These are phyloP conservation scores for Bassia scoparia DNA, from an alignment of 148 eudicot genomes.

Conservation along the genomic window DNA sequence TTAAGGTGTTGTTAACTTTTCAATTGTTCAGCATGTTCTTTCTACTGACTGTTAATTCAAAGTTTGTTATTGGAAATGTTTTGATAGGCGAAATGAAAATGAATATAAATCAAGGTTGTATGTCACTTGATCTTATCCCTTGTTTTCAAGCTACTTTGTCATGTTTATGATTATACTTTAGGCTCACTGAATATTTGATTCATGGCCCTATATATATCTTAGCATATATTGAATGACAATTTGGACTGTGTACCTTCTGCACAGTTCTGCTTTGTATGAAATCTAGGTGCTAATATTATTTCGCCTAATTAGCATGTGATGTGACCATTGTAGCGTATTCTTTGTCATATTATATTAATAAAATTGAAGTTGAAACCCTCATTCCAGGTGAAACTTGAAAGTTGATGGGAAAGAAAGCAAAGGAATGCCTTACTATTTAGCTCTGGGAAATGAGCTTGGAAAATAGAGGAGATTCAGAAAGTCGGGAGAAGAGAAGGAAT, in stretches of 20 bases:
- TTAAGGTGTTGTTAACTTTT: not conserved
- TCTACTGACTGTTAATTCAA: not conserved
- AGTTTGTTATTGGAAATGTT: too few species aligned
- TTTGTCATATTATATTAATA: not conserved
- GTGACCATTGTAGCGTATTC: not conserved
- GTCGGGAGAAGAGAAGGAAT: conserved; percentile 92
- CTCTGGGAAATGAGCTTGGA: conserved; percentile 86
- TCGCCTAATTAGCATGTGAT: not conserved
- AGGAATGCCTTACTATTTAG: conserved; percentile 95
- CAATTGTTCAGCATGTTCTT: not conserved
- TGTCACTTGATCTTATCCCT: too few species aligned
- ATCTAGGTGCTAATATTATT: not conserved
- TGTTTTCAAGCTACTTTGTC: too few species aligned
- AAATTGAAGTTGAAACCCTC: not conserved
- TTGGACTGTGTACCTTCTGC: too few species aligned
- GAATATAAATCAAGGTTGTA: too few species aligned
- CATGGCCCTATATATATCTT: too few species aligned
- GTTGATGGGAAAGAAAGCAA: conserved; percentile 96
- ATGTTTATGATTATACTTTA: too few species aligned
- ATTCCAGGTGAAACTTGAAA: conserved; percentile 77
- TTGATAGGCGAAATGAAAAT: too few species aligned
- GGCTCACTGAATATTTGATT: too few species aligned
- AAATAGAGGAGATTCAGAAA: conserved; percentile 91
- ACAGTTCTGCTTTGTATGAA: too few species aligned
- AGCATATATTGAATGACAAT: too few species aligned